These are phyloP conservation scores for Anthracocystis setariae DNA, from an alignment of 1,284 basidiomycete species.

Conservation along the genomic window DNA sequence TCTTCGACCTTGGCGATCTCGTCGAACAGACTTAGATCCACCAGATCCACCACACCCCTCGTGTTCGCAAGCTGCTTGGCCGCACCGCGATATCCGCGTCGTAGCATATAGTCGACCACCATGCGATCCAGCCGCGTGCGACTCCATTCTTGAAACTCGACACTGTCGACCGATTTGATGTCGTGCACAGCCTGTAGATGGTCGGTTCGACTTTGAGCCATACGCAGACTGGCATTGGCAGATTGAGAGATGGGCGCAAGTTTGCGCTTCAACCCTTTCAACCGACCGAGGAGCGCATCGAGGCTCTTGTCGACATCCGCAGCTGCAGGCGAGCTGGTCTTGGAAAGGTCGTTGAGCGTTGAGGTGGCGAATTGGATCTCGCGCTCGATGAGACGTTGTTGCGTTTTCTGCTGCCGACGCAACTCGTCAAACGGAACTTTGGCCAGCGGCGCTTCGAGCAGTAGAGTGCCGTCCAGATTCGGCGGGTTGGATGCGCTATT, in stretches of 20 bases:
- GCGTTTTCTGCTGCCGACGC: conserved; percentile 52
- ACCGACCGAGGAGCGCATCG: conserved; percentile 79
- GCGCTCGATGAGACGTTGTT: conserved; percentile 57
- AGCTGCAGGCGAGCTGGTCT: not conserved
- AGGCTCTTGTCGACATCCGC: conserved; percentile 70
- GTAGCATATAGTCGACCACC: conserved; percentile 89
- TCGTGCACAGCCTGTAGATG: conserved; percentile 50
- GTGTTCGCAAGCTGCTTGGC: conserved; percentile 42
- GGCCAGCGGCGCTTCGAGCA: conserved; percentile 88
- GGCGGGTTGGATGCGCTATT: conserved; percentile 14
- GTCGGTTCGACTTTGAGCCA: conserved; percentile 42
- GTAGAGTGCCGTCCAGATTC: conserved; percentile 76
- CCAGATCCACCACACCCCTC: conserved; percentile 64
- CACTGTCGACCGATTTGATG: conserved; percentile 18
- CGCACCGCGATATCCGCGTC: conserved; percentile 71
- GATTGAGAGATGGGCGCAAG: conserved; percentile 68
- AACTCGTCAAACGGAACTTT: conserved; percentile 71
- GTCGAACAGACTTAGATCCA: conserved; percentile 80
- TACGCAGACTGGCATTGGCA: conserved; percentile 28
- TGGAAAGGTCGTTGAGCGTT: conserved; percentile 16
- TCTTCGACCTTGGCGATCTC: conserved; percentile 86
- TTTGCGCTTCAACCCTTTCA: conserved; percentile 83
- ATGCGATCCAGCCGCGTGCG: conserved; percentile 85
- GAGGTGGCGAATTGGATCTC: conserved; percentile 43
- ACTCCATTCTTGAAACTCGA: conserved; percentile 72